Base-by-base conservation (phyloP, 2,329 filamentous ascomycete species). In the Hymenoscyphus repandus region DNA sequence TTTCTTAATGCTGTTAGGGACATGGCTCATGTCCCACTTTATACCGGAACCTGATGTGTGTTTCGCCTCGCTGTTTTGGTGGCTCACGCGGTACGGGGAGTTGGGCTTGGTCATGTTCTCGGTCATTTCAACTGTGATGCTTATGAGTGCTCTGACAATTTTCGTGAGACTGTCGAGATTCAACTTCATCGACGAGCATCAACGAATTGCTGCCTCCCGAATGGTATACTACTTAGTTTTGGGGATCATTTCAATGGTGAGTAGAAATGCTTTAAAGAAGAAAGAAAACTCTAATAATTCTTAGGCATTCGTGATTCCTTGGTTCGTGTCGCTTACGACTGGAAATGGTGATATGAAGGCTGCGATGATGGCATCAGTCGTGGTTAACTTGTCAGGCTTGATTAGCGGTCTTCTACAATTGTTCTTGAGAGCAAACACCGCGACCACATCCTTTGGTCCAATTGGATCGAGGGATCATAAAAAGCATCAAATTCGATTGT, bases 21-120 rank as follows among this genome's bases (percentile, higher is more conserved):
- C 78, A 17, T 84, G 82, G 67, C 68, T 83, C 34, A 75, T 83
- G 22, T 80, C 82, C 13, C 70, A 77, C 49, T 71, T 79, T 45
- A 69, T 76, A 54, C 73, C 70, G 4, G 75, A 83, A 39, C 73
- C 74, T 5, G 76, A 83, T 56, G 74, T 76, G 47, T 88, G 85
- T 68, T 82, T 86, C 59, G 82, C 81, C 20, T 82, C 80, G 5
- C 71, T 88, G 6, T 80, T 86, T 57, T 87, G 80, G 80, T 85
- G 85, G 54, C 70, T 86, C 38, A 73, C 78, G 49, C 74, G 72
- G 57, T 88, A 82, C 68, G 75, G 80, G n/a, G 63, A 74, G 12
- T 74, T 77, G 5, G 77, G 75, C 51, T 77, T 87, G 49, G 72
- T 71, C 9, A 62, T 85, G 1, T 64, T 86, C 10, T 66, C 75